Percentiles rank a stretch among this genome's conserved stretches.
Evolutionary conservation across 192 early-diverging fungal species (phyloP).

Genomic region (Entomortierella lignicola): DNA sequence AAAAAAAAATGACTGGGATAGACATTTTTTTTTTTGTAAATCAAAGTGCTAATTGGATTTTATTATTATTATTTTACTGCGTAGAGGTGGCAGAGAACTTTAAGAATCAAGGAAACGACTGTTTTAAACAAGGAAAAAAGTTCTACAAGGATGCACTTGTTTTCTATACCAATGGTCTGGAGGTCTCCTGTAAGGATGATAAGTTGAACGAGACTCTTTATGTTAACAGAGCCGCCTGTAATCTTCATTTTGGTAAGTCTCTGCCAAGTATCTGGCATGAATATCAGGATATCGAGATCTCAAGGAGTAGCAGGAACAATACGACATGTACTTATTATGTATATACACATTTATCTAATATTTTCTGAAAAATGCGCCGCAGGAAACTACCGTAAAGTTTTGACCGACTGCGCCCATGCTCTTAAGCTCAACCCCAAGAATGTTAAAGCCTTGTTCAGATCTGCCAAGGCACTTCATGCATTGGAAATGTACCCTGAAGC

Average conservation of each 20-base stretch:
- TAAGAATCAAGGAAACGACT: constrained; percentile 96
- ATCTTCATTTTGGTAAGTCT: constrained; percentile 82
- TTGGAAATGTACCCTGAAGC: constrained; percentile 90
- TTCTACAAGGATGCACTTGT: constrained; percentile 80
- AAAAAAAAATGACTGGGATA: too few species aligned
- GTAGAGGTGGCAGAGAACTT: constrained; percentile 88
- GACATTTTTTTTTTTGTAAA: not conserved
- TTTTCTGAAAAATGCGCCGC: constrained; percentile 7
- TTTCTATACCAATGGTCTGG: constrained; percentile 91
- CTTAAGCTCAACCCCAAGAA: constrained; percentile 82
- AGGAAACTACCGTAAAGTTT: constrained; percentile 88
- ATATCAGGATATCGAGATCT: too few species aligned
- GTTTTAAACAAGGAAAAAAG: constrained; percentile 76
- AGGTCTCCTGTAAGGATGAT: constrained; percentile 74
- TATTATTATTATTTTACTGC: not conserved
- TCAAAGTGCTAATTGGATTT: not conserved
- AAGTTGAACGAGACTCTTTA: constrained; percentile 84
- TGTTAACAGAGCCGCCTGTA: constrained; percentile 92
- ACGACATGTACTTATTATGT: not conserved
- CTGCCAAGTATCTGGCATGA: too few species aligned
- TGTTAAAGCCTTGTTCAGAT: constrained; percentile 94
- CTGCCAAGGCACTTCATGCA: constrained; percentile 80
- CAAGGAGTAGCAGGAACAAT: not conserved
- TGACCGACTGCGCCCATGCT: constrained; percentile 91
- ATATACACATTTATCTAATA: not conserved